Evolutionary conservation across 2,329 filamentous ascomycete species (phyloP), one percentile per base, ranked within the genome.

Genomic region (Fusarium sp.): DNA sequence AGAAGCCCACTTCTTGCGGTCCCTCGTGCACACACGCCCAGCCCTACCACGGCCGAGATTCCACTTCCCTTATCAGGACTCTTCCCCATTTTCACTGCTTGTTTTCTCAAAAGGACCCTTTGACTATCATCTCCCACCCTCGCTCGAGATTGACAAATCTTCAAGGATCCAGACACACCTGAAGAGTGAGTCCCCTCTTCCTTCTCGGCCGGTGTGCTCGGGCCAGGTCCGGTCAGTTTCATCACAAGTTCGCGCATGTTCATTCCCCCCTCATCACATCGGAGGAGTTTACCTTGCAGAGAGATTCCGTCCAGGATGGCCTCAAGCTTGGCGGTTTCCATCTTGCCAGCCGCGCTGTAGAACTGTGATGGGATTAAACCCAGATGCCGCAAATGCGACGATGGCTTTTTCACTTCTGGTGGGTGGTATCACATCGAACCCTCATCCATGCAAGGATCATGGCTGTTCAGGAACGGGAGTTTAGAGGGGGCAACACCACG

Each of bases 341-440:
- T 63, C 29, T 67, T 43, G 50, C 24, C 66, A 64, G 62, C 70
- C 68, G 68, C 27, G 24, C 68, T 59, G 39, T 69, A 48, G 45
- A 5, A 5, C 45, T 72, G 61, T 64, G 67, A 73, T 61, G 50
- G 50, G 41, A 43, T 43, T 33, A 41, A 67, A 35, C 33, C 57
- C 69, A 64, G 60, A 68, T 71, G 65, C 64, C 59, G 73, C 67
- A 69, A 69, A 43, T 61, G 45, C 48, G 27, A 35, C 43, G 14
- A 27, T 22, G 16, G 18, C 37, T 41, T 48, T 48, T 24, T 14
- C 8, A n/a, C 37, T 41, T 31, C 39, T 63, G 60, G 64, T 66
- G 73, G 73, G 67, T 74, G 63, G 67, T 54, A 69, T 72, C 70
- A 76, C 57, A 60, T 76, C 73, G 69, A 68, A 58, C 66, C 35